A percentile compares a stretch with the other conserved stretches of the same genome.
phyloP scores from a whole-genome alignment of 139 green algal genomes.

The Picochlorum costavermella region DNA sequence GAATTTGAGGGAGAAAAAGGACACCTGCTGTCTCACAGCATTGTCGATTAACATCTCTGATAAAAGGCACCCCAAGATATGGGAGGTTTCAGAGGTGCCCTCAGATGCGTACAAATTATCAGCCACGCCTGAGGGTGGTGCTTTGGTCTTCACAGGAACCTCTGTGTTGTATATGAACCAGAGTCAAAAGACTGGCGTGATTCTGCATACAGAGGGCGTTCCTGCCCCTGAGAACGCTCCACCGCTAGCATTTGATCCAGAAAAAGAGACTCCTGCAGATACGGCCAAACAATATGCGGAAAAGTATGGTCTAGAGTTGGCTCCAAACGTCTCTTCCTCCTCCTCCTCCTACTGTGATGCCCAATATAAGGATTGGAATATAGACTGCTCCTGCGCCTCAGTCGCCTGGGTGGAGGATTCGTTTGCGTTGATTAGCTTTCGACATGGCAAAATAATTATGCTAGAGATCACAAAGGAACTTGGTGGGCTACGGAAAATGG shows the following conservation, averaged over 20 bases:
- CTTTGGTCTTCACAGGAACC: constrained; percentile 67
- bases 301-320: constrained; percentile 45
- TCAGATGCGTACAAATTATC: constrained; percentile 58
- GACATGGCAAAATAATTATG: constrained; percentile 49
- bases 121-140: constrained; percentile 61
- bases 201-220: constrained; percentile 18
- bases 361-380: constrained; percentile 21
- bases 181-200: constrained; percentile 26
- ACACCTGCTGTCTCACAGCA: constrained; percentile 69
- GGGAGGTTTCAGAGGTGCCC: constrained; percentile 54
- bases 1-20: constrained; percentile 39
- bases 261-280: constrained; percentile 14
- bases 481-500: constrained; percentile 15
- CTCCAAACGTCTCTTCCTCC: constrained; percentile 28
- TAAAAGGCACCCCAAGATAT: constrained; percentile 72
- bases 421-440: constrained; percentile 44
- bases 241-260: constrained; percentile 36
- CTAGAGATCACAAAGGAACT: constrained; percentile 37
- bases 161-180: constrained; percentile 70
- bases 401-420: constrained; percentile 27
- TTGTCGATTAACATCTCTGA: constrained; percentile 67
- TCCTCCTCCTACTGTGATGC: constrained; percentile 20
- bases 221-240: constrained; percentile 15
- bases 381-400: constrained; percentile 20
- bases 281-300: constrained; percentile 33